Evolutionary conservation across 345 rosid genomes (phyloP), one percentile per base, ranked within the genome.

Genomic region (Populus alba): DNA sequence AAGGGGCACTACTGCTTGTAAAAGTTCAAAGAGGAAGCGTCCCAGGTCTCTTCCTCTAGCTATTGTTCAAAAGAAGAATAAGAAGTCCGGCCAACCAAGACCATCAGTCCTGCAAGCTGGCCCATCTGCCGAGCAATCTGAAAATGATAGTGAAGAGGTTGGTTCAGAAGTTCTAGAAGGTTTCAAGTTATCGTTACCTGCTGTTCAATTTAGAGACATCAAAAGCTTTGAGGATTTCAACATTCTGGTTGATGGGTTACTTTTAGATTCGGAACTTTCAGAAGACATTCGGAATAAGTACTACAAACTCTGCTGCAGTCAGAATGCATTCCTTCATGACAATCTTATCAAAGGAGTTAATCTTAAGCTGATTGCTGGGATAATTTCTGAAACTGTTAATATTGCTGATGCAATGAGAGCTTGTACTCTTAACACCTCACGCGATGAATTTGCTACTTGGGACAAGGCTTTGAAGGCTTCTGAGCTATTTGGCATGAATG

Each of bases 101-200:
- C 71, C 83, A 31, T 78, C 76, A 33, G 78, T 76, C 74, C 81
- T 62, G 38, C 74, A 71, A 47, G 59, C 29, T 38, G 79, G 80
- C 70, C 81, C 59, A 80, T 73, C 77, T 68, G 79, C 83, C 1
- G 89, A 90, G 80, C 90, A 82, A 75, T 88, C 90, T 65, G 93
- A 84, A 82, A 87, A 86, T 66, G 94, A 90, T 62, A 90, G 92
- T 35, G 91, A 89, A 79, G 94, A 89, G 38, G 91, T 87, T 66
- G 90, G 87, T 77, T 90, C 92, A 5, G 92, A 87, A 87, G 91
- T 89, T 86, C 75, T 86, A 66, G 94, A 90, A 85, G 92, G 87
- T 78, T 81, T 72, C 81, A 89, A 87, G 67, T 78, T 85, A 74
- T 80, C 87, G 7, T 65, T 76, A 23, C 86, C 82, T 23, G 75